Evolutionary conservation across 2,329 filamentous ascomycete species (phyloP).

Genomic region (Pezicula neosporulosa): DNA sequence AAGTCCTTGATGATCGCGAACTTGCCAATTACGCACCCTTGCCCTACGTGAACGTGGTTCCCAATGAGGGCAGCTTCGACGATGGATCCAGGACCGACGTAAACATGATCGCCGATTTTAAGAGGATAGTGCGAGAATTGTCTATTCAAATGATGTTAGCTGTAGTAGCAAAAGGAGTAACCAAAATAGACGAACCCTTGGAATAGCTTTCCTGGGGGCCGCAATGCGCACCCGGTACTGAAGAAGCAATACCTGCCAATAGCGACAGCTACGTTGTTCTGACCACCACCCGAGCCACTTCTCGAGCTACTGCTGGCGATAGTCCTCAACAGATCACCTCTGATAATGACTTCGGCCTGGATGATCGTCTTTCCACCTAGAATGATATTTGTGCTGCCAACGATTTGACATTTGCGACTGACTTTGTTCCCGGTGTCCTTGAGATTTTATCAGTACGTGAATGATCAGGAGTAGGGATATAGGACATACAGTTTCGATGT

Average conservation of each 20-base stretch:
- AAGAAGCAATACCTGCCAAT: conserved; percentile 93
- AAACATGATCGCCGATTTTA: conserved; percentile 92
- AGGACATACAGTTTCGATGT: conserved; percentile 85
- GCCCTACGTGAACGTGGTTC: conserved; percentile 82
- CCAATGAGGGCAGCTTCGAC: conserved; percentile 82
- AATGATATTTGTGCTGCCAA: conserved; percentile 97
- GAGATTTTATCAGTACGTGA: conserved; percentile 4
- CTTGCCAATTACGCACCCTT: conserved; percentile 72
- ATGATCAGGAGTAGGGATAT: neutral
- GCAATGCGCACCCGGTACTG: conserved; percentile 71
- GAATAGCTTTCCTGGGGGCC: conserved; percentile 79
- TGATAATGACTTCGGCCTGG: conserved; percentile 89
- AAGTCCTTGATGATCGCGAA: conserved; percentile 94
- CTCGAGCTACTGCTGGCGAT: conserved; percentile 39
- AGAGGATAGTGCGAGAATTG: conserved; percentile 80
- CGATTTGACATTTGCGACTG: conserved; percentile 83
- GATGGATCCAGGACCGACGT: conserved; percentile 71
- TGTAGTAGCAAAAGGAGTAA: neutral
- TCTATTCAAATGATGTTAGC: conserved; percentile 30
- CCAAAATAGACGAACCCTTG: conserved; percentile 51
- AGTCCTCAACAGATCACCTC: conserved; percentile 76
- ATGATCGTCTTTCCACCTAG: conserved; percentile 95
- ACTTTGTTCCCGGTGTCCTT: conserved; percentile 99
- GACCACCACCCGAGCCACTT: conserved; percentile 12
- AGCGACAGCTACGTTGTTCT: conserved; percentile 59